phyloP scores from a whole-genome alignment of 2,329 filamentous ascomycete species.

The Hortaea sp. region DNA sequence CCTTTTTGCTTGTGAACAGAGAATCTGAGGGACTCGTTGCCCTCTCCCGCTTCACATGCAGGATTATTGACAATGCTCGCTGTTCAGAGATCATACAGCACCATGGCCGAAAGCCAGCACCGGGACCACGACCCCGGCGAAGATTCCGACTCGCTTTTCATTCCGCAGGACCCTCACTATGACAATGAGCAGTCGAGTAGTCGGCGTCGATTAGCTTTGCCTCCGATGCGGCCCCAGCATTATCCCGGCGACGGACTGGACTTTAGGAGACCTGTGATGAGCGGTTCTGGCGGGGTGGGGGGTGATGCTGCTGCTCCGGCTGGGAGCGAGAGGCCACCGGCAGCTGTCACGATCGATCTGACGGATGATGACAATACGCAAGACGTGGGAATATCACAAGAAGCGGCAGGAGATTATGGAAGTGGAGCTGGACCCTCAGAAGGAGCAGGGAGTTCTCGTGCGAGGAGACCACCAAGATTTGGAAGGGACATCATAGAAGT shows the following conservation, averaged over 20 bases:
- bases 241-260: constrained; percentile 46
- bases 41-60: too few species aligned
- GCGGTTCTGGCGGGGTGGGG: constrained; percentile 5
- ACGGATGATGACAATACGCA: constrained; percentile 20
- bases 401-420: not conserved
- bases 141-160: constrained; percentile 14
- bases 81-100: constrained; percentile 7
- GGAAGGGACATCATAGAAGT: constrained; percentile 19
- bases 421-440: not conserved
- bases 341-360: constrained; percentile 26
- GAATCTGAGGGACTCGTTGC: too few species aligned
- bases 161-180: constrained; percentile 20
- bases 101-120: constrained; percentile 9
- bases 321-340: not conserved
- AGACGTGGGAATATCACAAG: not conserved
- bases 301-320: not conserved
- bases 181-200: constrained; percentile 23
- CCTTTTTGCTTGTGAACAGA: too few species aligned
- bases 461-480: constrained; percentile 31
- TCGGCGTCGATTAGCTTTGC: constrained; percentile 18
- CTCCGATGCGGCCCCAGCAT: constrained; percentile 20
- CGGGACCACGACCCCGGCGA: not conserved
- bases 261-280: constrained; percentile 41
- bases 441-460: constrained; percentile 15
- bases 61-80: not conserved